Conservation (phyloP, 78 protist species). For the Dictyostelium intermedium region DNA sequence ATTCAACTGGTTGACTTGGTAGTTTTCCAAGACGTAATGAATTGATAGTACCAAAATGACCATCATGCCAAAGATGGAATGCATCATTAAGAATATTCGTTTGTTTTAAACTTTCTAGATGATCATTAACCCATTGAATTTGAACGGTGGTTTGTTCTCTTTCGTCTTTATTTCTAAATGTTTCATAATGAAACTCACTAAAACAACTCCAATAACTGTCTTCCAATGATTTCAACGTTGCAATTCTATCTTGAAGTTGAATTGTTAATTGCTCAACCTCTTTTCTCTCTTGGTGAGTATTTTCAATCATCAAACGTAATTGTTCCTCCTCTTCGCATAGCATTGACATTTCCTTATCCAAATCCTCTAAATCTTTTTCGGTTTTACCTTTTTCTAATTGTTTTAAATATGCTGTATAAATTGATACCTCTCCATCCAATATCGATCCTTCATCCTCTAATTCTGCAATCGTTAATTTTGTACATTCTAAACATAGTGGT, state of each 20-base stretch:
- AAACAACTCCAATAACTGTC: constrained; percentile 35
- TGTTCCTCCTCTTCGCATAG: constrained; percentile 18
- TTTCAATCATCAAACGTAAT: not conserved
- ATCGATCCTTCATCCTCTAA: constrained; percentile 29
- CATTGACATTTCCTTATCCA: not conserved
- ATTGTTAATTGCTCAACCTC: not conserved
- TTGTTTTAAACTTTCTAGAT: constrained; percentile 74
- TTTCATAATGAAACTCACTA: constrained; percentile 48
- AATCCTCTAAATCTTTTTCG: not conserved
- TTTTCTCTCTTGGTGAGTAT: not conserved
- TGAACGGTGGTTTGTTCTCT: constrained; percentile 42
- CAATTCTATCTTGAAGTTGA: not conserved
- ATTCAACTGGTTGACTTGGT: constrained; percentile 85
- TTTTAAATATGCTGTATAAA: constrained; percentile 1
- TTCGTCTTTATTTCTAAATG: constrained; percentile 34
- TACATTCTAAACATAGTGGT: constrained; percentile 69
- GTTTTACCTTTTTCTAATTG: not conserved
- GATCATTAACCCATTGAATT: constrained; percentile 20
- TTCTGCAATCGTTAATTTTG: constrained; percentile 27
- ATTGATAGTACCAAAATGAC: constrained; percentile 94
- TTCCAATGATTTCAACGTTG: not conserved
- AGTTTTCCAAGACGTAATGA: constrained; percentile 90
- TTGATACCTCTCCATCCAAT: not conserved
- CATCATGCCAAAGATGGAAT: constrained; percentile 90
- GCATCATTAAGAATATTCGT: constrained; percentile 92